Percentiles rank a stretch among this genome's conserved stretches.
These are phyloP conservation scores for Aeminium ludgeri DNA, from an alignment of 495 filamentous ascomycete genomes.

Conservation along the genomic window DNA sequence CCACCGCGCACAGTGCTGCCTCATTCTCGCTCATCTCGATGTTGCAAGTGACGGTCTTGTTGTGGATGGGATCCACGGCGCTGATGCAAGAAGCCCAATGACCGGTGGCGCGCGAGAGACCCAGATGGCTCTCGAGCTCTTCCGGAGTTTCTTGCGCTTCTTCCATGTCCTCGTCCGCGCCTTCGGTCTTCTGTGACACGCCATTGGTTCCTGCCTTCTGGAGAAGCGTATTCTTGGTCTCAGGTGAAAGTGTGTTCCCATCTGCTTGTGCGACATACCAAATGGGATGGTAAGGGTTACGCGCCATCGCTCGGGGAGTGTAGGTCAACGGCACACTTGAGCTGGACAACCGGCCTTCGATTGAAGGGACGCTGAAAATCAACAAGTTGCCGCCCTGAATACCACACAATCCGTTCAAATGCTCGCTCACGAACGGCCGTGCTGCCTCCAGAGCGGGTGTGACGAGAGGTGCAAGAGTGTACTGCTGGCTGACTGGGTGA, in stretches of 20 bases:
- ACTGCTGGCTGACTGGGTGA: conserved; percentile 61
- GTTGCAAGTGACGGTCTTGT: conserved; percentile 53
- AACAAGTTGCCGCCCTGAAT: conserved; percentile 72
- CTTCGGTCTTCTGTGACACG: background rate
- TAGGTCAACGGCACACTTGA: conserved; percentile 28
- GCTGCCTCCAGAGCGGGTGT: conserved; percentile 71
- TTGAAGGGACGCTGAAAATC: conserved; percentile 4
- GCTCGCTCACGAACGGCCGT: conserved; percentile 89
- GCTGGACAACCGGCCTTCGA: conserved; percentile 16
- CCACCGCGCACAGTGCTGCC: conserved; percentile 70
- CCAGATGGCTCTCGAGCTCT: conserved; percentile 47
- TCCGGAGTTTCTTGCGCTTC: conserved; percentile 1
- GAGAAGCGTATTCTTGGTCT: conserved; percentile 52
- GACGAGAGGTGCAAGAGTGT: conserved; percentile 80
- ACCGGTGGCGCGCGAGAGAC: conserved; percentile 62
- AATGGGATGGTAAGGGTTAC: conserved; percentile 69
- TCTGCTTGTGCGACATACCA: conserved; percentile 93
- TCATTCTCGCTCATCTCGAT: conserved; percentile 82
- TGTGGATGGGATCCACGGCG: conserved; percentile 63
- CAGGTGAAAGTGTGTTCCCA: conserved; percentile 65
- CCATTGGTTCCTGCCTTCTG: conserved; percentile 28
- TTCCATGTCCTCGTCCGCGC: conserved; percentile 1
- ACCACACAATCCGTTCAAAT: conserved; percentile 75
- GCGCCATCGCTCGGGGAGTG: conserved; percentile 72
- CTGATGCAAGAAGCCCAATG: conserved; percentile 94